Evolutionary conservation across 148 eudicot species (phyloP).

Genomic region (Vaccinium vitisidaea): DNA sequence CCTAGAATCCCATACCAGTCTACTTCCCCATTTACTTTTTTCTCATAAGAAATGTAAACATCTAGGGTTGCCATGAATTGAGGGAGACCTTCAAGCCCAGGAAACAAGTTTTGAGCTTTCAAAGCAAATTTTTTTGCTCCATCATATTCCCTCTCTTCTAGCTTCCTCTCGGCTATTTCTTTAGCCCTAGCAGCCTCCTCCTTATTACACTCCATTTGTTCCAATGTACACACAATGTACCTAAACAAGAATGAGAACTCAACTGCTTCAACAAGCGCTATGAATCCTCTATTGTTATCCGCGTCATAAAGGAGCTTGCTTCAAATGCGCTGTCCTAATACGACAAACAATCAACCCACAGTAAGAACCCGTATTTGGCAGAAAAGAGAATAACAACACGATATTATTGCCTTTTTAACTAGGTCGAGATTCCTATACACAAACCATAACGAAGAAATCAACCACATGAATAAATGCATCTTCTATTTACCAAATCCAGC

Average conservation of each 20-base stretch:
- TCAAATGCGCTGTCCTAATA: not conserved
- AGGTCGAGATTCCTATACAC: not conserved
- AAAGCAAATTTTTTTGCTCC: constrained; percentile 45
- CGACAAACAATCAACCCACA: not conserved
- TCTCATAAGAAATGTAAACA: constrained; percentile 51
- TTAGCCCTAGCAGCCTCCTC: constrained; percentile 45
- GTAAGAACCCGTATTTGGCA: not conserved
- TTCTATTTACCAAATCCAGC: no score
- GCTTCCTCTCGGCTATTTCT: constrained; percentile 35
- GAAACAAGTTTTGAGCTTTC: constrained; percentile 49
- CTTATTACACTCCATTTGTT: constrained; percentile 43
- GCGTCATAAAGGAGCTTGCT: not conserved
- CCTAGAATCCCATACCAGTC: constrained; percentile 68
- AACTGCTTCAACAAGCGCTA: not conserved
- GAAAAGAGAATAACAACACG: not conserved
- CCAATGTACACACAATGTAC: not conserved
- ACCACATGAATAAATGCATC: not conserved
- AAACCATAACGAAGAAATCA: not conserved
- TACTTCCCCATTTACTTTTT: constrained; percentile 48
- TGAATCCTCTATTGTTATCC: not conserved
- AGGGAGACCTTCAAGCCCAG: constrained; percentile 58
- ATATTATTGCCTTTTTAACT: not conserved
- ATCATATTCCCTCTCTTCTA: constrained; percentile 26
- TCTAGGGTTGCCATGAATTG: constrained; percentile 45
- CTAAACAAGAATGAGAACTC: not conserved